These are phyloP conservation scores for Boletus bicolor DNA, from an alignment of 768 basidiomycete species.

Conservation along the genomic window DNA sequence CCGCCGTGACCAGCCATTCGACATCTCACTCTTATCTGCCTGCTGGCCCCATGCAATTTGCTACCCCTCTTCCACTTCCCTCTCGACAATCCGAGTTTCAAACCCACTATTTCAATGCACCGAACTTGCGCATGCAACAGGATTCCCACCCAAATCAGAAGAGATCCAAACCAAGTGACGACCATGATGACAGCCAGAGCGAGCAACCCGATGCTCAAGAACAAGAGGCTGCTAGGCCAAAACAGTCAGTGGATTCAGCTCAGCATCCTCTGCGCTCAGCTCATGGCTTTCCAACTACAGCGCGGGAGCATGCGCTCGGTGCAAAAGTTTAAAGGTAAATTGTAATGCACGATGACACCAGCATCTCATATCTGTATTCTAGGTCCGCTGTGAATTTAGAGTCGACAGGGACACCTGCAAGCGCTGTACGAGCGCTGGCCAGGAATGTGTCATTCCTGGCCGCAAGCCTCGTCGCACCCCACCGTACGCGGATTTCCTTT, in stretches of 20 bases:
- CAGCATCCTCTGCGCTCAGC: neutral
- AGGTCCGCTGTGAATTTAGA: constrained; percentile 77
- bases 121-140: neutral
- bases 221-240: constrained; percentile 19
- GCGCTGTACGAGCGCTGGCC: constrained; percentile 65
- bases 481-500: constrained; percentile 49
- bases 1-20: constrained; percentile 1
- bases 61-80: constrained; percentile 27
- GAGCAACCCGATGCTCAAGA: constrained; percentile 25
- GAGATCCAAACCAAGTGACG: constrained; percentile 21
- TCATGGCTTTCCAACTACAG: constrained; percentile 23
- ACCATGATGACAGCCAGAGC: constrained; percentile 12
- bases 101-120: constrained; percentile 22
- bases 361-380: constrained; percentile 20
- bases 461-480: constrained; percentile 76
- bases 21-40: constrained; percentile 18
- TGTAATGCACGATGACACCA: neutral
- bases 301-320: constrained; percentile 65
- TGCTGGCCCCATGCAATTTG: constrained; percentile 31
- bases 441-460: constrained; percentile 81
- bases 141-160: constrained; percentile 13
- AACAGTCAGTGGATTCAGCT: constrained; percentile 16
- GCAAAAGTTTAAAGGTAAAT: constrained; percentile 54
- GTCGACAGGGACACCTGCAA: constrained; percentile 72
- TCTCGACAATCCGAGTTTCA: constrained; percentile 29